Evolutionary conservation across 2,329 filamentous ascomycete genomes (phyloP), one percentile per base, ranked within the genome.

Genomic region (Pseudofabraea citricarpa): DNA sequence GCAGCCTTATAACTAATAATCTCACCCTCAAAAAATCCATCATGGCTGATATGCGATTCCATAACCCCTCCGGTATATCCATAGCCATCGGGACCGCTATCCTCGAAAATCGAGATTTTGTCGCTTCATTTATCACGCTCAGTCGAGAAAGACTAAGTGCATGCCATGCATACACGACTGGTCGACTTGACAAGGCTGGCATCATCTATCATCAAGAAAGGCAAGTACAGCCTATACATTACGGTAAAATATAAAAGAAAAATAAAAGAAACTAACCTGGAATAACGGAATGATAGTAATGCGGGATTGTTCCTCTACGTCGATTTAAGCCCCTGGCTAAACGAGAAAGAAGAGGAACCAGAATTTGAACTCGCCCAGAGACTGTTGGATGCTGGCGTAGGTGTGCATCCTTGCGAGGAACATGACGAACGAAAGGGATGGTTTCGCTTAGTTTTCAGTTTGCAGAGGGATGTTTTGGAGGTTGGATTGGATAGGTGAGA

Each of bases 81-180:
- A 63, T 73, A 2, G 60, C 63, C 24, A 61, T 72, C 3, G 67
- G 56, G 27, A 59, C 67, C 2, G 63, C 68, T 8, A 65, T 81
- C 23, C 62, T 78, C 2, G 64, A 70, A 31, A 67, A 77, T 43
- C 52, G 64, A 1, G 54, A 48, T 1, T 79, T 72, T 59, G 68
- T 70, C 3, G 61, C 64, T 5, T 41, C 51, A 7, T 78, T 76
- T 40, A 64, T 77, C 18, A 41, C 52, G 1, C 48, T 54, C 5
- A 72, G 71, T 26, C 62, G 64, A 15, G 40, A 52, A 10, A 63
- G 64, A 19, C 55, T 79, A 2, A 60, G 61, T 0, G 61, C 63
- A 1, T 63, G 66, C 0, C 70, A 75, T 43, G 52, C 52, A 4
- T 65, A 67, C 31, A 63, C 65, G 1, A 69, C 64, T 0, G 35